These are phyloP conservation scores for Beta vulgaris DNA, from an alignment of 148 eudicot species.

Conservation along the genomic window DNA sequence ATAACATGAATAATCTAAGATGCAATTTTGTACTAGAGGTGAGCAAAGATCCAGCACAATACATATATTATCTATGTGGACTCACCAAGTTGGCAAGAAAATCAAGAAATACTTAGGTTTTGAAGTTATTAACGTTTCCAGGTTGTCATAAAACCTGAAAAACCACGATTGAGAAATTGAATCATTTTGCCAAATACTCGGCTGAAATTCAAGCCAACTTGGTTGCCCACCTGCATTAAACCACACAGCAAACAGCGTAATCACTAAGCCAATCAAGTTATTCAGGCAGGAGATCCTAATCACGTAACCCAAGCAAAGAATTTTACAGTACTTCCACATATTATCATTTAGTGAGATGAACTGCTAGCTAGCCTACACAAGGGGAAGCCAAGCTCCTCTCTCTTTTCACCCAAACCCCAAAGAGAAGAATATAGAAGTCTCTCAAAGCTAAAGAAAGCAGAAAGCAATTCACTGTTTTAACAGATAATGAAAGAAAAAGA, in stretches of 20 bases:
- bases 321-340: not conserved
- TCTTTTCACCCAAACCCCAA: not conserved
- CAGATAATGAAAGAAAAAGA: not conserved
- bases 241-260: constrained; percentile 40
- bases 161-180: constrained; percentile 47
- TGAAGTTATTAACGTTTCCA: constrained; percentile 47
- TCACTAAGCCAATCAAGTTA: constrained; percentile 24
- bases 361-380: not conserved
- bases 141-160: constrained; percentile 66
- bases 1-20: not conserved
- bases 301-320: not conserved
- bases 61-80: constrained; percentile 23
- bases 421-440: not conserved
- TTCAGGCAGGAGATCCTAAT: constrained; percentile 6
- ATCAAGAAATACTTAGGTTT: constrained; percentile 39
- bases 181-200: constrained; percentile 56
- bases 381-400: not conserved
- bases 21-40: not conserved
- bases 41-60: constrained; percentile 3
- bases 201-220: constrained; percentile 74
- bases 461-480: not conserved
- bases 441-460: not conserved
- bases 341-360: not conserved
- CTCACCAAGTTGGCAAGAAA: constrained; percentile 77
- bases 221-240: constrained; percentile 60